Evolutionary conservation across 768 basidiomycete genomes (phyloP), one percentile per base, ranked within the genome.

Genomic region (Panaeolus cyanescens): DNA sequence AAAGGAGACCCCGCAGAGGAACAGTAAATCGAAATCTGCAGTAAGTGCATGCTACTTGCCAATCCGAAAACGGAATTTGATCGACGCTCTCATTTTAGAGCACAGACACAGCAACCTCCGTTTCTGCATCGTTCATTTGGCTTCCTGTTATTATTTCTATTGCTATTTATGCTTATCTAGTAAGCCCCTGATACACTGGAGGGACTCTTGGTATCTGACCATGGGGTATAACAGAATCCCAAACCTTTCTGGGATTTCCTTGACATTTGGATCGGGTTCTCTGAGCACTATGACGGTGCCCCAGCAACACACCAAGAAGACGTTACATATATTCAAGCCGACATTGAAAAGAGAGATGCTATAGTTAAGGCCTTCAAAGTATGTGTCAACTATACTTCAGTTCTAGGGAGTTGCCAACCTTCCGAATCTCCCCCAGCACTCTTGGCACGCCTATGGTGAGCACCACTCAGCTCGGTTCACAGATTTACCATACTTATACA

Each of bases 381-480:
- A 64, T 0, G n/a, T 61, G 31, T 20, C 32, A 37, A 32, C 22
- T n/a, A 25, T 37, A 3, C 8, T 32, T 55, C 19, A 8, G 32
- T 17, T 32, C 28, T 20, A 4, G 34, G 25, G 4, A 2, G 28
- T 56, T 30, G 28, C 19, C n/a, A n/a, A n/a, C n/a, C n/a, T n/a
- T n/a, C n/a, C n/a, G n/a, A n/a, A n/a, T n/a, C n/a, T n/a, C n/a
- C n/a, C n/a, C 30, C 39, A 95, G 93, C 85, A 94, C 73, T 92
- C 93, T 22, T 96, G 93, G 93, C 71, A 68, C 61, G 90, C 92
- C 30, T 96, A 96, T 69, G 93, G 92, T 93, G 62, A 57, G 78
- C 68, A 39, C 7, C 19, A 32, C 5, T n/a, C n/a, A 30, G 3
- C n/a, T n/a, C n/a, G n/a, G n/a, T n/a, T 58, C 62, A 20, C 10